Evolutionary conservation across 169 alveolate species (phyloP), one percentile per base, ranked within the genome.

Genomic region (Plasmodium billcollinsi): DNA sequence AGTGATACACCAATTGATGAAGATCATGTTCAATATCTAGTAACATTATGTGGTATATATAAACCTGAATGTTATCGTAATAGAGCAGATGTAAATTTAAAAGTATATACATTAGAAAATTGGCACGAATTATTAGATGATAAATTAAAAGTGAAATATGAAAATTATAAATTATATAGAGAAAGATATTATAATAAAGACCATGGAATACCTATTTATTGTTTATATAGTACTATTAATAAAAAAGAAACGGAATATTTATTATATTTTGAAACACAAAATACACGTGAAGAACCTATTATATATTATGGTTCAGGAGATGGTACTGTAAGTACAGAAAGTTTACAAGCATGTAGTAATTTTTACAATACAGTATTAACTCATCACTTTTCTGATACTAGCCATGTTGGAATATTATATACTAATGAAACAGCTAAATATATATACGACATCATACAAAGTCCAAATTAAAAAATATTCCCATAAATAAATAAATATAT

Each of bases 201-300:
- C 56, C 89, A 76, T 65, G 89, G 89, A 29, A 20, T 76, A 15
- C 89, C 89, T 7, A 76, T 66, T 49, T 76, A 63, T 65, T 76
- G 89, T 50, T 24, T 76, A n/a, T 65, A 76, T 65, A 76, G 89
- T 26, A 20, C 89, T 2, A 49, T 18, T 12, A 65, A 24, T 18
- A 65, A 76, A 24, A 76, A 65, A 58, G 52, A n/a, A 11, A 76
- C 89, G 0, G 89, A 76, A 8, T 65, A 76, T 65, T 9, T 76
- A 62, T 45, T 76, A 26, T 76, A 49, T 18, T 76, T 21, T 66
- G 71, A 76, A 50, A 50, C 14, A 14, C 54, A 3, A 7, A 20
- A 76, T 58, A 26, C 66, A 24, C 63, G 47, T 20, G 49, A 62
- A 7, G 89, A 76, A 9, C 89, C 78, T 7, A 45, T 3, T 63